These are phyloP conservation scores for Metschnikowia sp. DNA, from an alignment of 805 yeast genomes.

Conservation along the genomic window DNA sequence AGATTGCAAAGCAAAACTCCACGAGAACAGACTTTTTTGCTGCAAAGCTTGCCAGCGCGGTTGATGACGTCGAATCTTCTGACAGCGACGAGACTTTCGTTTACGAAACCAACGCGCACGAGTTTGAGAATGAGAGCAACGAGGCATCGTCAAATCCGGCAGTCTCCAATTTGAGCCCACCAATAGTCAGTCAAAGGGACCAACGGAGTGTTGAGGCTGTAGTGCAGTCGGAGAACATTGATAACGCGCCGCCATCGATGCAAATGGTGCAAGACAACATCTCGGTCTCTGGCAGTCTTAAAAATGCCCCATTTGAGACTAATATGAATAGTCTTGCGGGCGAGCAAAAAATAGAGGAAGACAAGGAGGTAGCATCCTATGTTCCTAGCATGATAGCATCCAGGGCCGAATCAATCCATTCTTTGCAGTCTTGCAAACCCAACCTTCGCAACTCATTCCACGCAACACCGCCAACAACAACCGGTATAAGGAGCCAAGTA, in stretches of 20 bases:
- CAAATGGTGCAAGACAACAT: constrained; percentile 14
- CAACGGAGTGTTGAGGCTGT: not conserved
- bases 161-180: not conserved
- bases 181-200: constrained; percentile 3
- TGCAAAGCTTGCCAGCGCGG: constrained; percentile 90
- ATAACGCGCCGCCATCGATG: constrained; percentile 12
- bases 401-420: constrained; percentile 24
- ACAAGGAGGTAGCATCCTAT: constrained; percentile 2
- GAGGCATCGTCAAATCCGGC: constrained; percentile 3
- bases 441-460: constrained; percentile 13
- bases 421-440: constrained; percentile 21
- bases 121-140: constrained; percentile 15
- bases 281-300: constrained; percentile 14
- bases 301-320: constrained; percentile 10
- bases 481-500: constrained; percentile 2
- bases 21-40: constrained; percentile 92
- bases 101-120: constrained; percentile 57
- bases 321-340: constrained; percentile 8
- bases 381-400: constrained; percentile 3
- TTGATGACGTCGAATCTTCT: constrained; percentile 80
- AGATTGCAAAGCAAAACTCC: constrained; percentile 47
- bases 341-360: constrained; percentile 10
- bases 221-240: constrained; percentile 9
- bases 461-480: constrained; percentile 17
- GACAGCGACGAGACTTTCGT: constrained; percentile 96